Percentiles rank a stretch among this genome's conserved stretches.
phyloP scores from a whole-genome alignment of 1,284 basidiomycete species.

The Trametes pubescens region DNA sequence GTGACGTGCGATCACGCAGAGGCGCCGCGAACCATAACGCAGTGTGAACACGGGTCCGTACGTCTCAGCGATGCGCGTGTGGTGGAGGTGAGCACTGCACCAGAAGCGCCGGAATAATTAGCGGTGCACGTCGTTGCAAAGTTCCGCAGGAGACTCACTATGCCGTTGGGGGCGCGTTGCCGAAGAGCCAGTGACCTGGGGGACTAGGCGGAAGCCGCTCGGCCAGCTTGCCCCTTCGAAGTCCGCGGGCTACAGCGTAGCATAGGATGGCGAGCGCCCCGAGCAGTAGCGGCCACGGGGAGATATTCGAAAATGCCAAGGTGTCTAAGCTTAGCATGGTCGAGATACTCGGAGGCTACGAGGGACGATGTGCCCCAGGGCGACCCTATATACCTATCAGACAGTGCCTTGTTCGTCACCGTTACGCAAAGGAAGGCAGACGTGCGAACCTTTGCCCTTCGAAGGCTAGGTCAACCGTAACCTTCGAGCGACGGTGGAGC shows the following conservation, averaged over 20 bases:
- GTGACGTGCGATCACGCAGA: constrained; percentile 31
- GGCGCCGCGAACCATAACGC: constrained; percentile 31
- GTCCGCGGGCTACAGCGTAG: background rate
- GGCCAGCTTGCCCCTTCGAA: constrained; percentile 6
- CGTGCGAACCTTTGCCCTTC: background rate
- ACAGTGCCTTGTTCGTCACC: background rate
- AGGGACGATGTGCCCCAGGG: background rate
- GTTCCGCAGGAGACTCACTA: constrained; percentile 19
- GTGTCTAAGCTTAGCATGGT: background rate
- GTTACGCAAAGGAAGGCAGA: background rate
- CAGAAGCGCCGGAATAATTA: background rate
- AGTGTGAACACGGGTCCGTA: constrained; percentile 35
- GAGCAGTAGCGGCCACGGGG: constrained; percentile 10
- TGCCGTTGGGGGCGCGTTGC: constrained; percentile 25
- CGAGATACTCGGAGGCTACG: background rate
- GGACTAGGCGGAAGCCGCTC: constrained; percentile 33
- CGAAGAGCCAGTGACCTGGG: constrained; percentile 34
- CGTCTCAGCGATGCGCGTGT: constrained; percentile 24
- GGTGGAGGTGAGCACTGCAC: constrained; percentile 25
- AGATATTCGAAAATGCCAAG: background rate
- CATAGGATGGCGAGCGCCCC: constrained; percentile 8
- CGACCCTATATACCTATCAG: background rate
- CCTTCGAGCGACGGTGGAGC: background rate
- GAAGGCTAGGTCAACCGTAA: background rate
- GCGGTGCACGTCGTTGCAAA: too few relatives aligned